Base-by-base conservation (phyloP, 306 rosid species). In the Casuarina cunninghamiana region DNA sequence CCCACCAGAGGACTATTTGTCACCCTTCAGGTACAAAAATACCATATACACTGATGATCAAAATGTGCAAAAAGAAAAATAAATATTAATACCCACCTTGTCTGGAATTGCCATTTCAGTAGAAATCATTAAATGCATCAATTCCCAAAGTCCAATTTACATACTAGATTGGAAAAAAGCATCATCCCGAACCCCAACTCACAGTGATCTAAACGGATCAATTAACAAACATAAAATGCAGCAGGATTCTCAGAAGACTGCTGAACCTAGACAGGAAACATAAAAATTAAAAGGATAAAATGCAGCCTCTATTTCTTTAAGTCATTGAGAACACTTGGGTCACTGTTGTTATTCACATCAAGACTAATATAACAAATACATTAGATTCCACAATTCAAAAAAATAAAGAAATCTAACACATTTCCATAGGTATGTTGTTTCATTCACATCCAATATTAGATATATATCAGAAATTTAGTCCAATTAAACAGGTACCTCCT, bases 371-470 rank as follows among this genome's bases (percentile, higher is more conserved):
- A 67, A 46, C 12, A n/a, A 39, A 76, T 63, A 45, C 65, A 71
- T 53, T 49, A 32, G 26, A 60, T 13, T 37, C 12, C 10, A 32
- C 53, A 63, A 43, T 44, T 38, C 68, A 61, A 45, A 26, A 26
- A 26, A 26, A 74, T 5, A 26, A 11, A 53, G 26, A 58, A 10
- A 58, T 60, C 21, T 73, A 10, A 5, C 1, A 53, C 43, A 73
- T 42, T 58, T 57, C n/a, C 2, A 17, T 43, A 5, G 3, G 3
- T 15, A 7, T 21, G 54, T 68, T 57, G 19, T 48, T 72, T 73
- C 9, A 48, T 10, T 77, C 72, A 46, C 9, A 82, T 54, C 68
- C 49, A 38, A 55, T 43, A 78, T 51, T 26, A 19, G 42, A 45
- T 11, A 55, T 7, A 68, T 26, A 5, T 63, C 21, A 61, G 53